Base-by-base conservation (phyloP, 371 early-diverging fungal species). In the Mucor irregularis region DNA sequence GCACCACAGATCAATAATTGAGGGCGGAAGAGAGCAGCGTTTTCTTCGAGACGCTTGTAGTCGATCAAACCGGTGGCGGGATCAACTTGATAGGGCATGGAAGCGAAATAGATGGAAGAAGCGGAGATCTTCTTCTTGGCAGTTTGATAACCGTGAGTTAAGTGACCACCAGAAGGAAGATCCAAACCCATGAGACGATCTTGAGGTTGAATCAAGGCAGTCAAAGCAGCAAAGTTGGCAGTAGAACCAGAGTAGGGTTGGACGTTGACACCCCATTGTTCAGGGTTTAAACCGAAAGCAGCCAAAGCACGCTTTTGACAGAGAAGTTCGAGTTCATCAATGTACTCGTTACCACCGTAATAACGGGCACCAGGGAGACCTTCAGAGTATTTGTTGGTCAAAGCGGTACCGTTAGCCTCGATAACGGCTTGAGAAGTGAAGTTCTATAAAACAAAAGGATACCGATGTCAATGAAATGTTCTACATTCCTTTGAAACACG, bases 371-470 rank as follows among this genome's bases (percentile, higher is more conserved):
- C 92, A 30, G 97, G 96, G 49, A 92, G 92, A 83, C 99, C 99
- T 78, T 99, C 99, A 16, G 97, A 97, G 85, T 99, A 99, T 81
- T 99, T 99, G 92, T 99, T 99, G 69, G 97, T 97, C 82, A 99
- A 85, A 14, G 93, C 83, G n/a, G 99, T 97, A 45, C 97, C 98
- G 53, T 96, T 91, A 60, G 98, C 99, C 68, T 96, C 92, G 88
- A 98, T 94, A 47, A 97, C 99, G 30, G 96, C 91, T 64, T 88
- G 89, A 39, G 96, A 96, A 31, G 99, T 98, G 71, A 96, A 99
- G 88, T 99, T 99, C 93, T 96, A 81, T n/a, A n/a, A n/a, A n/a
- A n/a, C n/a, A n/a, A 9, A n/a, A 35, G 11, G 1, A 14, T 13
- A 16, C 11, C 14, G 5, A 21, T 9, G 21, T 39, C 21, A 19